phyloP scores from a whole-genome alignment of 2,329 filamentous ascomycete species.

The Aspergillus phoenicis region DNA sequence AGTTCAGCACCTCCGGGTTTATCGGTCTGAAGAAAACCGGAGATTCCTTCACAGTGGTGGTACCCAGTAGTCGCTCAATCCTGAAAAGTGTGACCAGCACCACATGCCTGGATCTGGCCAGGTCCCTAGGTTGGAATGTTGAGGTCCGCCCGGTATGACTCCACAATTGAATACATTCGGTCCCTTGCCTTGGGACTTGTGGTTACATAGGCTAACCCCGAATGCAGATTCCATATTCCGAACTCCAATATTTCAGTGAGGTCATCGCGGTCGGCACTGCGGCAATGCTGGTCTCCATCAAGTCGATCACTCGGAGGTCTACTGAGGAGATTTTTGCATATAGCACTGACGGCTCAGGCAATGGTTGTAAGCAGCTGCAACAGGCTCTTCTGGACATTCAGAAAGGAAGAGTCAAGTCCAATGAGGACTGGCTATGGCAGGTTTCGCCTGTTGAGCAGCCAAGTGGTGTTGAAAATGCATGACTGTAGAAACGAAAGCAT shows the following conservation, averaged over 20 bases:
- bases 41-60: slow-evolving; percentile 27
- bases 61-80: slow-evolving; percentile 33
- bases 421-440: no score
- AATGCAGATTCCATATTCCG: slow-evolving; percentile 22
- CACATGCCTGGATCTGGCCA: slow-evolving; percentile 28
- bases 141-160: slow-evolving; percentile 30
- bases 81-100: slow-evolving; percentile 36
- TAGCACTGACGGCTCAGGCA: no score
- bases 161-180: no score
- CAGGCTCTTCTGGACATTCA: no score
- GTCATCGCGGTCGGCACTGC: slow-evolving; percentile 32
- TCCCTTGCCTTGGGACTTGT: not conserved
- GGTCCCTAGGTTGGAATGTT: slow-evolving; percentile 36
- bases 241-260: slow-evolving; percentile 28
- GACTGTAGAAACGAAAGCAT: no score
- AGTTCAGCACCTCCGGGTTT: slow-evolving; percentile 40
- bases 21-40: slow-evolving; percentile 32
- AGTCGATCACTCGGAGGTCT: slow-evolving; percentile 23
- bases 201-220: not conserved
- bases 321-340: no score
- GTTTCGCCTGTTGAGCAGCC: no score
- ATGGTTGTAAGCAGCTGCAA: no score
- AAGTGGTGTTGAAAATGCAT: no score
- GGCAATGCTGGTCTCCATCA: slow-evolving; percentile 28
- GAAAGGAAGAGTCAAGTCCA: no score